Evolutionary conservation across 106 monocot genomes (phyloP), one percentile per base, ranked within the genome.

Genomic region (Apostasia shenzhenica): DNA sequence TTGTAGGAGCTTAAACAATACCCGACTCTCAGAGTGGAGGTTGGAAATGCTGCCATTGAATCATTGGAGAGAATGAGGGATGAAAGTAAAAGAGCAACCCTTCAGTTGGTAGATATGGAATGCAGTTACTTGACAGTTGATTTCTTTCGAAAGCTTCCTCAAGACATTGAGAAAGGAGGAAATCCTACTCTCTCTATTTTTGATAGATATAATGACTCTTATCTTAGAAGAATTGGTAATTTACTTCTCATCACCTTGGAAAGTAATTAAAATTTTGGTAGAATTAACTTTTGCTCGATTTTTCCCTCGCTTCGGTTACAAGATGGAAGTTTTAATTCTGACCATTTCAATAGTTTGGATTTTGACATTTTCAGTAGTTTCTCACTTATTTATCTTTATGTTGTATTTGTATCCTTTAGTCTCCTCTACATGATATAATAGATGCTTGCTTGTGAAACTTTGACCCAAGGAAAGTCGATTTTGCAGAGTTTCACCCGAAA

Each of bases 121-220:
- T 85, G 85, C 59, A 88, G 88, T 81, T 94, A 91, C 72, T 75
- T 94, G 66, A 94, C 94, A 41, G 88, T 94, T 70, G 94, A 94
- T 80, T 94, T 94, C 87, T 94, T 94, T 78, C 77, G 94, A 70
- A 94, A 91, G 79, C 91, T 94, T 76, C 94, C 94, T 63, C 91
- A 94, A 63, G 94, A 94, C 73, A 58, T 91, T 53, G 94, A 94
- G 81, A 94, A 91, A 77, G 94, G 94, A 1, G 94, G 94, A 75
- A 91, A 88, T 81, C 91, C 91, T 48, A 83, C 91, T 65, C 88
- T 85, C 70, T 94, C 94, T 42, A 88, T 94, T 53, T 94, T 94
- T 69, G 94, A 91, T 60, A 81, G 94, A 85, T 94, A 94, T 42
- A 94, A 88, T 72, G 94, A 94, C 54, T 79, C 85, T 2, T 94